These are phyloP conservation scores for Sergeia podlipaevii DNA, from an alignment of 208 protist genomes.

Conservation along the genomic window DNA sequence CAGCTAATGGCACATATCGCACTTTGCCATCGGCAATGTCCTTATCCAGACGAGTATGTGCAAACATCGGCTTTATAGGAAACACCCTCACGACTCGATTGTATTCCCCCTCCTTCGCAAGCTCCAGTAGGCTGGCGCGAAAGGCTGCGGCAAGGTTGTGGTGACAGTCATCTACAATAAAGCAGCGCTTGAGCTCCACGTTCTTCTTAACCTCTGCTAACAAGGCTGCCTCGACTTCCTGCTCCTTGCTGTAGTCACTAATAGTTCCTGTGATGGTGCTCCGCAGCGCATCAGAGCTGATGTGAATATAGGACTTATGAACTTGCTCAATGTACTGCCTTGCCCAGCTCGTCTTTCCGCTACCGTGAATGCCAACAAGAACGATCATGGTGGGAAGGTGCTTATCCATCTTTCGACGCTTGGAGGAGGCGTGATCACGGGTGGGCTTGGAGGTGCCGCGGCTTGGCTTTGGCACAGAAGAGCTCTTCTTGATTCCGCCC, in stretches of 20 bases:
- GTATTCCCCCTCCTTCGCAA: slow-evolving; percentile 23
- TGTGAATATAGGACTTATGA: slow-evolving; percentile 47
- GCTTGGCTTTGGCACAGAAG: too few relatives aligned
- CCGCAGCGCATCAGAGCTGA: slow-evolving; percentile 49
- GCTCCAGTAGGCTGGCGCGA: slow-evolving; percentile 34
- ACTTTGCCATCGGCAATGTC: slow-evolving; percentile 42
- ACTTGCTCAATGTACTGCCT: slow-evolving; percentile 57
- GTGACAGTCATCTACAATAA: slow-evolving; percentile 64
- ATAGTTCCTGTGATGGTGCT: slow-evolving; percentile 35
- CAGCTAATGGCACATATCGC: slow-evolving; percentile 27
- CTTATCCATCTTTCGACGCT: slow-evolving; percentile 22
- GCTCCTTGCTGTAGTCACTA: slow-evolving; percentile 47
- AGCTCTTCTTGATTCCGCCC: too few relatives aligned
- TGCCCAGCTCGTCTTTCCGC: slow-evolving; percentile 80
- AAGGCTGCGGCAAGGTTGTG: slow-evolving; percentile 51
- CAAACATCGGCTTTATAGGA: slow-evolving; percentile 61
- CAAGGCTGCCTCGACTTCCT: slow-evolving; percentile 50
- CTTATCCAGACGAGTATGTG: slow-evolving; percentile 43
- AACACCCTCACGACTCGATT: slow-evolving; percentile 58
- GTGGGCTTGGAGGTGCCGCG: too few relatives aligned
- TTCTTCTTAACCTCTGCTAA: slow-evolving; percentile 38
- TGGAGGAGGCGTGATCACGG: slow-evolving; percentile 5
- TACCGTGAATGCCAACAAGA: slow-evolving; percentile 70
- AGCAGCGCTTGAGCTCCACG: slow-evolving; percentile 42
- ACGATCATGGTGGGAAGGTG: slow-evolving; percentile 56